Evolutionary conservation across 192 early-diverging fungal genomes (phyloP).

Genomic region (Spizellomyces sp.): DNA sequence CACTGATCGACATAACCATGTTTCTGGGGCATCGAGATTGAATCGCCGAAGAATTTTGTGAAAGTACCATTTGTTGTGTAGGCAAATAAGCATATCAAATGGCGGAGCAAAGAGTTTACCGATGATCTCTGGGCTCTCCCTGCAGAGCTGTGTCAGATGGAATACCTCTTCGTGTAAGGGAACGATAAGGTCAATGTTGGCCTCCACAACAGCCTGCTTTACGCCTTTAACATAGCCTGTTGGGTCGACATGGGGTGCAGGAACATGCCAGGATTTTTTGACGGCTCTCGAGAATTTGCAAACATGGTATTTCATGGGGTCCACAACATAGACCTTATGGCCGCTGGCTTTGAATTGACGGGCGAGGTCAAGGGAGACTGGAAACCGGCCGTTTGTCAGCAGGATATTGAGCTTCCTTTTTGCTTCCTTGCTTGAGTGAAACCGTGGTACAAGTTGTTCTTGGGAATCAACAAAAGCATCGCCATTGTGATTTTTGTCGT

Average conservation of each 20-base stretch:
- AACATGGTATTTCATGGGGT: conserved; percentile 14
- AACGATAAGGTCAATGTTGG: conserved; percentile 9
- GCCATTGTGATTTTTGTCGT: too few species aligned
- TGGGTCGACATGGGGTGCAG: conserved; percentile 6
- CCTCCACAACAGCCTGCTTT: not conserved
- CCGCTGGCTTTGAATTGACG: not conserved
- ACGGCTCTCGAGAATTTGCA: conserved; percentile 14
- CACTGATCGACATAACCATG: too few species aligned
- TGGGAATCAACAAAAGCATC: too few species aligned
- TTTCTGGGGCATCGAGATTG: too few species aligned
- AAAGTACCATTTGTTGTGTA: too few species aligned
- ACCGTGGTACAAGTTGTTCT: too few species aligned
- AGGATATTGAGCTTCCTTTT: too few species aligned
- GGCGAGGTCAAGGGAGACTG: not conserved
- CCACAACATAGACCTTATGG: conserved; percentile 11
- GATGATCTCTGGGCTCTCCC: not conserved
- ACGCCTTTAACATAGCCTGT: not conserved
- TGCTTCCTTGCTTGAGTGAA: too few species aligned
- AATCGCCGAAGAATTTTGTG: too few species aligned
- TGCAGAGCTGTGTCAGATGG: not conserved
- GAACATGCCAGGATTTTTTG: not conserved
- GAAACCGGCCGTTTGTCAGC: too few species aligned
- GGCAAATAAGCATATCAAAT: too few species aligned
- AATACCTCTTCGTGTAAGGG: conserved; percentile 8
- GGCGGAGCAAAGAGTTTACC: not conserved